Base-by-base conservation (phyloP, 1,284 basidiomycete genomes). In the Dichomitus squalens region DNA sequence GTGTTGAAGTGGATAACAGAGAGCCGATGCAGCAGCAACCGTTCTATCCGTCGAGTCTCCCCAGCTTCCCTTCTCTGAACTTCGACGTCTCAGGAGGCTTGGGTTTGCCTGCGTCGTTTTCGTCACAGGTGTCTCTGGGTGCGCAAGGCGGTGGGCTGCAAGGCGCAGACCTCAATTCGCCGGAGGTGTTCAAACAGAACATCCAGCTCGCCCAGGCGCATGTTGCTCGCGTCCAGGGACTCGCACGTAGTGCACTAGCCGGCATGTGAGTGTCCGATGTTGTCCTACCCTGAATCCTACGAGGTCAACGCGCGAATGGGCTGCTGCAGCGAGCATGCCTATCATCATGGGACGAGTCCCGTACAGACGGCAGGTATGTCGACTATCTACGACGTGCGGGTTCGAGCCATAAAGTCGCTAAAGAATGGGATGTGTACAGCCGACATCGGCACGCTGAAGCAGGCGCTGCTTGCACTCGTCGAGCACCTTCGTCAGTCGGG, bases 171-270 rank as follows among this genome's bases (percentile, higher is more conserved):
- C 77, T 75, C 7, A 84, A 82, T 63, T 82, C 83, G 21, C 79
- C 81, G 1, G 79, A 79, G 36, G 61, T 76, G 12, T 85, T 87
- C 74, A 82, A 79, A 59, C 78, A 80, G 44, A 85, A 83, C 66
- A 72, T 85, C 7, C 75, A 76, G 49, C 51, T 79, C 20, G 73
- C 77, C 0, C 77, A 79, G 36, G 72, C 75, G 33, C 75, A 79
- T n/a, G 72, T 84, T 3, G 60, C 71, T 3, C 68, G 76, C 18
- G 68, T 85, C 3, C 81, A 81, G 57, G 68, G 64, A 7, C 66
- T 80, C 2, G 79, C 82, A 0, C 71, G 76, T 39, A 75, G 70
- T 44, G 76, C 79, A 4, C 66, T 84, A n/a, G 66, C 69, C 18
- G 77, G 78, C 34, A 83, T 85, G 84, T 86, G 62, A 57, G 80